Conservation (phyloP, 2,329 filamentous ascomycete species). For the Apiospora kogelbergensis region DNA sequence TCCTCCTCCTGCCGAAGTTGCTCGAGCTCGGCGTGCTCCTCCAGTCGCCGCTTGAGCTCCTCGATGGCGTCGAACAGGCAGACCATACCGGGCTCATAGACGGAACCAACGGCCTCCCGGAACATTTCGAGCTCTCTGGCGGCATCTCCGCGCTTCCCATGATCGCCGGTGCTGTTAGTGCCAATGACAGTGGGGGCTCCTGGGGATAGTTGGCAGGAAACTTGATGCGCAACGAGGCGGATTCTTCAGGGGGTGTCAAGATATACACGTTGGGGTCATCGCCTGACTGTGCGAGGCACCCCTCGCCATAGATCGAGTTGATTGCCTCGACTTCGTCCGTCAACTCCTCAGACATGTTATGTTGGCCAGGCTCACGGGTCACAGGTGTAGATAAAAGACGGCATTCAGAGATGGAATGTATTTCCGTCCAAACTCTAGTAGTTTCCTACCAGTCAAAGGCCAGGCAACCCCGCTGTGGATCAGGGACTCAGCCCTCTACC, state of each 20-base stretch:
- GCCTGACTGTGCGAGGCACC: constrained; percentile 52
- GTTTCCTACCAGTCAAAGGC: neutral
- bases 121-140: constrained; percentile 69
- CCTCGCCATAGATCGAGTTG: constrained; percentile 78
- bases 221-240: constrained; percentile 58
- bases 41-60: constrained; percentile 54
- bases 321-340: constrained; percentile 76
- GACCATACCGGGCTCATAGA: constrained; percentile 73
- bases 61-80: constrained; percentile 93
- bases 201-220: constrained; percentile 77
- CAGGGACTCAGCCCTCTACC: neutral
- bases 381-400: neutral
- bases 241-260: constrained; percentile 65
- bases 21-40: constrained; percentile 29
- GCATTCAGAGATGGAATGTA: neutral
- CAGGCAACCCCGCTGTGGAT: neutral
- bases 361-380: neutral
- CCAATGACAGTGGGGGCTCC: constrained; percentile 72
- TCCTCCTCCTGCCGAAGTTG: constrained; percentile 23
- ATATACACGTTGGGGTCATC: constrained; percentile 49
- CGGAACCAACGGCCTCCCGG: constrained; percentile 61
- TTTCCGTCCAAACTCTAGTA: neutral
- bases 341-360: constrained; percentile 61
- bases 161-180: constrained; percentile 73
- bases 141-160: constrained; percentile 69